phyloP scores from a whole-genome alignment of 768 basidiomycete species.

The Hericium coralloides region DNA sequence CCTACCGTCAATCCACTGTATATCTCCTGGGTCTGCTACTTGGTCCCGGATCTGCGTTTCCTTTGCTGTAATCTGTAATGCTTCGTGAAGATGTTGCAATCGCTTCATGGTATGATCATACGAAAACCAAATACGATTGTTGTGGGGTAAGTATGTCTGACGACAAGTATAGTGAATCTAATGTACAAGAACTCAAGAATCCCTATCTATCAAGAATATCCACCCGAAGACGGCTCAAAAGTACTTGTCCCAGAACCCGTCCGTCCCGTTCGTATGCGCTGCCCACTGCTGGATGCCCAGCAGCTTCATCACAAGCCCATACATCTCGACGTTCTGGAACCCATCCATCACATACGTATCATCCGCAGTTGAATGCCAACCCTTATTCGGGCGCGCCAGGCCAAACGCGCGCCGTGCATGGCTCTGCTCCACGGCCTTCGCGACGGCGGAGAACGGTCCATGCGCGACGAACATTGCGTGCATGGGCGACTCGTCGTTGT shows the following conservation, averaged over 20 bases:
- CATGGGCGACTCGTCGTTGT: constrained; percentile 72
- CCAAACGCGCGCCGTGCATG: constrained; percentile 13
- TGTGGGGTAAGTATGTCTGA: too few species aligned
- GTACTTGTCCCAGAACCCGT: constrained; percentile 78
- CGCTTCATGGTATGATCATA: too few species aligned
- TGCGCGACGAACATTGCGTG: constrained; percentile 87
- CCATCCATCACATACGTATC: constrained; percentile 68
- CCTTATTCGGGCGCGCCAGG: constrained; percentile 28
- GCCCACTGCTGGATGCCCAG: constrained; percentile 50
- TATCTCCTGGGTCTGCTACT: neutral
- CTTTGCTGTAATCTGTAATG: neutral
- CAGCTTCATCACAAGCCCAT: constrained; percentile 71
- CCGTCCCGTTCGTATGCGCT: constrained; percentile 67
- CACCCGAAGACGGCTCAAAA: constrained; percentile 26
- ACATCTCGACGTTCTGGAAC: constrained; percentile 83
- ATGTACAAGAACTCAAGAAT: neutral
- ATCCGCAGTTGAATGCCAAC: constrained; percentile 61
- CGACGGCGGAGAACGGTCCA: constrained; percentile 72
- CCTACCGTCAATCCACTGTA: too few species aligned
- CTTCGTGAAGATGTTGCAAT: too few species aligned
- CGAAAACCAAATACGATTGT: too few species aligned
- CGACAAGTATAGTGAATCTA: neutral
- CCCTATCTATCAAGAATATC: neutral
- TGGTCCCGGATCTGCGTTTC: neutral
- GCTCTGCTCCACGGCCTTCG: constrained; percentile 46